These are phyloP conservation scores for Stygiomarasmius scandens DNA, from an alignment of 1,284 basidiomycete genomes.

Conservation along the genomic window DNA sequence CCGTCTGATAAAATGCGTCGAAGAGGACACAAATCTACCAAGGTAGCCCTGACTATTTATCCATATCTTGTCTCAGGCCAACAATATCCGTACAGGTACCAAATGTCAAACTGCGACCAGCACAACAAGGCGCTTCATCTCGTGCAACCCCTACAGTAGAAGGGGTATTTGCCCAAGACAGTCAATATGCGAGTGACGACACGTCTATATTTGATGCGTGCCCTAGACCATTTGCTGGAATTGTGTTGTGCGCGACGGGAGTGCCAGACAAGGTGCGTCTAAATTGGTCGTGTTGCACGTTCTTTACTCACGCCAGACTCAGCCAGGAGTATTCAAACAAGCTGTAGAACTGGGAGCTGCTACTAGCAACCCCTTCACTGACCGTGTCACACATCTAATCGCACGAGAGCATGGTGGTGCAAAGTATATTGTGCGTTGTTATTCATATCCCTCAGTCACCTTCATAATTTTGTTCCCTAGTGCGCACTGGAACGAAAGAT, in stretches of 20 bases:
- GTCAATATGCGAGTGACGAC: slow-evolving; percentile 44
- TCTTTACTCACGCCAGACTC: too few species aligned
- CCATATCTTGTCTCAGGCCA: not conserved
- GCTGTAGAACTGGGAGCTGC: slow-evolving; percentile 77
- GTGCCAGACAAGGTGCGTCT: slow-evolving; percentile 63
- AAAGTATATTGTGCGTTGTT: slow-evolving; percentile 67
- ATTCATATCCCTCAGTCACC: not conserved
- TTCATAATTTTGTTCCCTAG: slow-evolving; percentile 34
- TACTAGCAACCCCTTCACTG: slow-evolving; percentile 69
- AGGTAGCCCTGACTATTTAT: slow-evolving; percentile 31
- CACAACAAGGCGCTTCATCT: slow-evolving; percentile 39
- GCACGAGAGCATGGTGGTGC: slow-evolving; percentile 69
- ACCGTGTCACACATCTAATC: slow-evolving; percentile 80
- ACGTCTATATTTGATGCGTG: slow-evolving; percentile 49
- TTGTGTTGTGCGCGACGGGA: slow-evolving; percentile 75
- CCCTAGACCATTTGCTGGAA: slow-evolving; percentile 66
- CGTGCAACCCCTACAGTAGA: slow-evolving; percentile 22
- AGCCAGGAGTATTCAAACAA: slow-evolving; percentile 68
- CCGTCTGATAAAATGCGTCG: slow-evolving; percentile 10
- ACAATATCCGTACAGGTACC: slow-evolving; percentile 49
- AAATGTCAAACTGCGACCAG: slow-evolving; percentile 74
- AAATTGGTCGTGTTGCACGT: not conserved
- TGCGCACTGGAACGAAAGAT: slow-evolving; percentile 76
- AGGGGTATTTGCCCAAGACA: slow-evolving; percentile 40
- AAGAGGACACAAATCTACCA: slow-evolving; percentile 42